A percentile compares a stretch with the other conserved stretches of the same genome.
Conservation (phyloP, 345 rosid species). For the Capsella bursapastoris region DNA sequence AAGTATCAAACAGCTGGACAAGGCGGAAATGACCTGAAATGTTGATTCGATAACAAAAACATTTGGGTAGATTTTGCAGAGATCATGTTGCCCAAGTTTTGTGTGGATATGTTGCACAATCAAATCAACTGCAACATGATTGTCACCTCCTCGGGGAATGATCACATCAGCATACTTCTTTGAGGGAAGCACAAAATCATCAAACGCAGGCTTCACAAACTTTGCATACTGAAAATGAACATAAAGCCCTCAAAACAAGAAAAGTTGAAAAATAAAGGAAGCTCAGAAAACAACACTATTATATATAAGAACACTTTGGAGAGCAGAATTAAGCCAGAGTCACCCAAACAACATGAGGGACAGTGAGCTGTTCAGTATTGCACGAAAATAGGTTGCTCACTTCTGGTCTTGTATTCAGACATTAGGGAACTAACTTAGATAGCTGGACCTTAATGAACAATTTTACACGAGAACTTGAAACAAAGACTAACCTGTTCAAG, state of each 20-base stretch:
- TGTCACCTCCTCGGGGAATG: conserved; percentile 95
- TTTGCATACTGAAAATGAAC: conserved; percentile 79
- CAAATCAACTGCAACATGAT: conserved; percentile 95
- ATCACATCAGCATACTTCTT: conserved; percentile 96
- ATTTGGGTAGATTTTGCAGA: conserved; percentile 89
- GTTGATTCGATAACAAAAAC: conserved; percentile 83
- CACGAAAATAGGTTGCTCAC: not conserved
- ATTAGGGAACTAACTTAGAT: conserved; percentile 15
- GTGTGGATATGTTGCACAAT: conserved; percentile 93
- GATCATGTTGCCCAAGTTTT: conserved; percentile 95
- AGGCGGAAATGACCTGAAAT: conserved; percentile 73
- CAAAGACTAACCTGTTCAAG: conserved; percentile 83
- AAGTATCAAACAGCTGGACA: conserved; percentile 20
- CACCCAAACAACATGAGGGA: not conserved
- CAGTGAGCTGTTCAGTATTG: conserved; percentile 6
- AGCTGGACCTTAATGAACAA: not conserved
- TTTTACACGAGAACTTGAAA: conserved; percentile 20
- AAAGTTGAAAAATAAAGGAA: conserved; percentile 11
- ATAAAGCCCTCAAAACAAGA: conserved; percentile 27
- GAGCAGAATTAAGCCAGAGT: not conserved
- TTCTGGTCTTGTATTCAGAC: not conserved
- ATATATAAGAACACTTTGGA: not conserved
- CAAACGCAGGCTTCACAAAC: conserved; percentile 99
- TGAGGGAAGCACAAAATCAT: conserved; percentile 93
- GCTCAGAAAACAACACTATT: not conserved